Conservation (phyloP, 768 basidiomycete genomes). For the Hortiboletus campestris region DNA sequence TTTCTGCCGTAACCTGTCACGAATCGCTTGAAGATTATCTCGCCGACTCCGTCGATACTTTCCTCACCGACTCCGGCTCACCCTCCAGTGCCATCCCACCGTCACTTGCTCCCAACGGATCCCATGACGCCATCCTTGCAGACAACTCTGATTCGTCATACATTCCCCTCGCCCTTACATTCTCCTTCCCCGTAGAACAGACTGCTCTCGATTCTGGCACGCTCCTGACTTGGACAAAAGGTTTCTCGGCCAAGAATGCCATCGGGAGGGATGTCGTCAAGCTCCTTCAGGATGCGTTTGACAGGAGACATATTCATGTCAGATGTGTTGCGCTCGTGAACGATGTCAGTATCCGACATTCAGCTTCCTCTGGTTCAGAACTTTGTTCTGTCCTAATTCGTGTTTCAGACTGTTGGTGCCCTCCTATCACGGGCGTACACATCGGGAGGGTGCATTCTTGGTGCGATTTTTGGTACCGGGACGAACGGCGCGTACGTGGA, state of each 20-base stretch:
- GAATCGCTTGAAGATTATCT: slow-evolving; percentile 74
- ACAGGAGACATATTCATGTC: slow-evolving; percentile 89
- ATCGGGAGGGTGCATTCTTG: slow-evolving; percentile 85
- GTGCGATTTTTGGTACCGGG: slow-evolving; percentile 95
- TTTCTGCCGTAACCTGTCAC: slow-evolving; percentile 6
- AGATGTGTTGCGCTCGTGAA: slow-evolving; percentile 91
- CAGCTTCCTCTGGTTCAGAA: not conserved
- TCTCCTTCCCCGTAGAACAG: slow-evolving; percentile 97
- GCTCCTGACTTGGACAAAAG: slow-evolving; percentile 95
- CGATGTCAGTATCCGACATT: slow-evolving; percentile 65
- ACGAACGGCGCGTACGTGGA: slow-evolving; percentile 99
- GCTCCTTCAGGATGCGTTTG: slow-evolving; percentile 88
- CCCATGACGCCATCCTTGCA: slow-evolving; percentile 12
- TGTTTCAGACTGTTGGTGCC: slow-evolving; percentile 87
- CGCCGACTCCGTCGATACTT: slow-evolving; percentile 93
- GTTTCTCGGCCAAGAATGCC: slow-evolving; percentile 89
- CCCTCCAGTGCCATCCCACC: slow-evolving; percentile 26
- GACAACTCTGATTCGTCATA: slow-evolving; percentile 38
- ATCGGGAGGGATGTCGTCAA: slow-evolving; percentile 86
- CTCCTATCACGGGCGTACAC: slow-evolving; percentile 91
- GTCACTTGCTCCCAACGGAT: slow-evolving; percentile 19
- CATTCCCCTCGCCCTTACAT: slow-evolving; percentile 85
- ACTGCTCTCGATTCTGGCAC: slow-evolving; percentile 88
- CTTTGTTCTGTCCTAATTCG: not conserved
- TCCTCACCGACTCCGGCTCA: slow-evolving; percentile 63